Conservation (phyloP, 371 early-diverging fungal genomes). For the Apophysomyces variabilis region DNA sequence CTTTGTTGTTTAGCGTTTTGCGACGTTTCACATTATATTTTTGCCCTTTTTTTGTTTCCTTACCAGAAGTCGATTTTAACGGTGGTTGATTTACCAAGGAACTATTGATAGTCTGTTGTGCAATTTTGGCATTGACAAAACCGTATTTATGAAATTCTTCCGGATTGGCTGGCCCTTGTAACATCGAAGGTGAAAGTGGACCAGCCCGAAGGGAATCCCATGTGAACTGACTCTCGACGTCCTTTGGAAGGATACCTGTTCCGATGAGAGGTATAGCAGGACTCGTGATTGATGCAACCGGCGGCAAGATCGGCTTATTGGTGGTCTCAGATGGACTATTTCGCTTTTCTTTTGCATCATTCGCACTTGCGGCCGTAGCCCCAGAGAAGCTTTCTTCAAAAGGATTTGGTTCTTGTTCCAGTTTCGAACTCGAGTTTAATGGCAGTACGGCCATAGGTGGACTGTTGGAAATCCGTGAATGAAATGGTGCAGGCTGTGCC, state of each 20-base stretch:
- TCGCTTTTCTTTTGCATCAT: slow-evolving; percentile 20
- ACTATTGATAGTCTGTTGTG: slow-evolving; percentile 18
- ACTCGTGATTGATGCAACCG: slow-evolving; percentile 50
- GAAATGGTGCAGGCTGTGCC: slow-evolving; percentile 5
- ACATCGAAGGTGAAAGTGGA: slow-evolving; percentile 78
- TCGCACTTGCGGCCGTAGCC: slow-evolving; percentile 21
- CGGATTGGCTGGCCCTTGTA: slow-evolving; percentile 68
- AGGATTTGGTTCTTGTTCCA: slow-evolving; percentile 86
- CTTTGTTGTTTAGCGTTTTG: neutral
- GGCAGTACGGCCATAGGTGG: slow-evolving; percentile 48
- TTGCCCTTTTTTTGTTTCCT: slow-evolving; percentile 30
- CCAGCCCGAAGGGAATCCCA: slow-evolving; percentile 77
- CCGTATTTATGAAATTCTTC: slow-evolving; percentile 32
- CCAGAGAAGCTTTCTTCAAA: slow-evolving; percentile 84
- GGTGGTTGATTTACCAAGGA: slow-evolving; percentile 29
- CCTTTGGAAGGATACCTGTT: slow-evolving; percentile 47
- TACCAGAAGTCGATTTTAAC: slow-evolving; percentile 26
- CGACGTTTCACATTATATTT: slow-evolving; percentile 12
- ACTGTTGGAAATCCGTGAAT: slow-evolving; percentile 19
- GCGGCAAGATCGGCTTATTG: slow-evolving; percentile 36
- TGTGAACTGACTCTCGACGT: slow-evolving; percentile 52
- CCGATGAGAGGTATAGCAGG: slow-evolving; percentile 41
- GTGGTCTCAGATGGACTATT: slow-evolving; percentile 1
- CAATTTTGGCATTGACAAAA: slow-evolving; percentile 5
- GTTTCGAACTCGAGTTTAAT: slow-evolving; percentile 57